Conservation (phyloP, 2,329 filamentous ascomycete species). For the Metarhizium guizhouense region DNA sequence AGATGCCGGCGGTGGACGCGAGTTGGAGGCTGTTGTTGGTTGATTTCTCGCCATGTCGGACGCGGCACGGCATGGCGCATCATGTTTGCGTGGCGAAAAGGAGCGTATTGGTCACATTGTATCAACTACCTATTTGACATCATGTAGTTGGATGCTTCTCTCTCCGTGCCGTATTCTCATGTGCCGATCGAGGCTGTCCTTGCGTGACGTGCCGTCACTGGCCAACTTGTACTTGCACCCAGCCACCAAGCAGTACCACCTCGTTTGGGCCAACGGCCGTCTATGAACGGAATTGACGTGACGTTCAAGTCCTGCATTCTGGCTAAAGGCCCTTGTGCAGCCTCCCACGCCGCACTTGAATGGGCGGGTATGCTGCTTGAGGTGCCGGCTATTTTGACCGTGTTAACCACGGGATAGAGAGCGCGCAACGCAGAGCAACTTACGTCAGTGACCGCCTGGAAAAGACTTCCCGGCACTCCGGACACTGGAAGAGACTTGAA, state of each 20-base stretch:
- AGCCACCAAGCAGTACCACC: background rate
- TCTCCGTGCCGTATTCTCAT: background rate
- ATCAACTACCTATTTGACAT: too few species aligned
- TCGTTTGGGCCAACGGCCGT: background rate
- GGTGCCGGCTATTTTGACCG: background rate
- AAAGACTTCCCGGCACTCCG: background rate
- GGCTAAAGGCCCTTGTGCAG: background rate
- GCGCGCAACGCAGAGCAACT: background rate
- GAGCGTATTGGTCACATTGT: too few species aligned
- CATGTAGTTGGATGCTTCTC: background rate
- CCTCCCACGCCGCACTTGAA: background rate
- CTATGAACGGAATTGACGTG: background rate
- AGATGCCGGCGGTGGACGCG: too few species aligned
- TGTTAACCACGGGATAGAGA: background rate
- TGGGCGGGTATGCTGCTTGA: background rate
- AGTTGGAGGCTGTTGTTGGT: too few species aligned
- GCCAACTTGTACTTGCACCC: background rate
- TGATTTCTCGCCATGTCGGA: too few species aligned
- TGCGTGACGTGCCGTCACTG: background rate
- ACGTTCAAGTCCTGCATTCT: background rate
- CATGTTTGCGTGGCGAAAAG: too few species aligned
- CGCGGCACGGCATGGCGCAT: too few species aligned
- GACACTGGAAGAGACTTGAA: background rate
- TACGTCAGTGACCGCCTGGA: background rate
- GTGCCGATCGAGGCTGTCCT: background rate